Percentiles rank a stretch among this genome's conserved stretches.
Evolutionary conservation across 2,329 filamentous ascomycete genomes (phyloP).

Genomic region (Lasiodiplodia hormozganensis): DNA sequence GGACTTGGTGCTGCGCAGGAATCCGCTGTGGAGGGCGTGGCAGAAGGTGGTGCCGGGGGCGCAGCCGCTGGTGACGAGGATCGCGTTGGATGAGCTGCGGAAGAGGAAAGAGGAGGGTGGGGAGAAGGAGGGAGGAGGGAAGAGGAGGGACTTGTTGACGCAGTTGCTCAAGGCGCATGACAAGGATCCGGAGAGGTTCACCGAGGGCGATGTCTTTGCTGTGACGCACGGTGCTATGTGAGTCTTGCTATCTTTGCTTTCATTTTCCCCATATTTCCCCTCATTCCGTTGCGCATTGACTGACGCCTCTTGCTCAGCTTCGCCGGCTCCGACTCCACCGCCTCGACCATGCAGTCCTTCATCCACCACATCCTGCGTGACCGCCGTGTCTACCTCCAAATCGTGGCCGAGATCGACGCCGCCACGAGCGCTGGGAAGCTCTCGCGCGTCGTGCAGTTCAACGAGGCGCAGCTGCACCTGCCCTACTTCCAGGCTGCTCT

Average conservation of each 20-base stretch:
- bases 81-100: slow-evolving; percentile 19
- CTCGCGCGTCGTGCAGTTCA: slow-evolving; percentile 33
- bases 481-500: slow-evolving; percentile 45
- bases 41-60: neutral
- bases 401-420: slow-evolving; percentile 36
- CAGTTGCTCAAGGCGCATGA: slow-evolving; percentile 22
- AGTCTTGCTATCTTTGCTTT: neutral
- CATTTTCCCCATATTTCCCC: neutral
- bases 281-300: no score
- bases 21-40: slow-evolving; percentile 5
- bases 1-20: slow-evolving; percentile 19
- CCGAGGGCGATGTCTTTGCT: slow-evolving; percentile 21
- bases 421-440: slow-evolving; percentile 27
- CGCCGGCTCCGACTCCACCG: slow-evolving; percentile 45
- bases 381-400: slow-evolving; percentile 46
- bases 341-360: slow-evolving; percentile 43
- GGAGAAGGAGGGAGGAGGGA: neutral
- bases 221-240: slow-evolving; percentile 25
- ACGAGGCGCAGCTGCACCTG: slow-evolving; percentile 34
- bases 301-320: slow-evolving; percentile 38
- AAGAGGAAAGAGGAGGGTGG: slow-evolving; percentile 1
- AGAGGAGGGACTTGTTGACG: slow-evolving; percentile 14
- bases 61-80: slow-evolving; percentile 21
- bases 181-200: slow-evolving; percentile 8
- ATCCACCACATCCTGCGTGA: slow-evolving; percentile 40